Evolutionary conservation across 176 grass and related monocot species (phyloP).

Genomic region (Hsuehochloa calcarea): DNA sequence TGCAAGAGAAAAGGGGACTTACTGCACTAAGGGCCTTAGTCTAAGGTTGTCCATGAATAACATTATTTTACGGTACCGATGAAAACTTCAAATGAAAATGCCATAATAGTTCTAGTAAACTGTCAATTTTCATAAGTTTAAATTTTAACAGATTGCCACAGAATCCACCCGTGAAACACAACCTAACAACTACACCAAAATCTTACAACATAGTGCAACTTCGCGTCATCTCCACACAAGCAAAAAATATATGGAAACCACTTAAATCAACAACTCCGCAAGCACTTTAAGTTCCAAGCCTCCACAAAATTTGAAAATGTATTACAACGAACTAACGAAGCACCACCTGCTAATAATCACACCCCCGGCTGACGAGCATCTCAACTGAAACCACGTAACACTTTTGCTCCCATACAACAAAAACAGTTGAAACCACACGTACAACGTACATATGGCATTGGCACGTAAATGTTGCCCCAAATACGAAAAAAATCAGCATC

Average conservation of each 20-base stretch:
- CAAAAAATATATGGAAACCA: background rate
- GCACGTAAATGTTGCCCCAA: conserved; percentile 13
- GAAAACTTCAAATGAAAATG: background rate
- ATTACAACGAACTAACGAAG: background rate
- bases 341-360: background rate
- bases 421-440: background rate
- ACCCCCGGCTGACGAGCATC: background rate
- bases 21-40: background rate
- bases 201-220: background rate
- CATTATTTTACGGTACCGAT: background rate
- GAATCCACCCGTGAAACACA: background rate
- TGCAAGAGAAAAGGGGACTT: background rate
- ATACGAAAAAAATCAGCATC: background rate
- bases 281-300: background rate
- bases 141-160: background rate
- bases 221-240: background rate
- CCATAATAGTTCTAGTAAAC: background rate
- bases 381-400: background rate
- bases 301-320: background rate
- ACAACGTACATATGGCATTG: background rate
- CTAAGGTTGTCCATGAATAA: background rate
- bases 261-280: background rate
- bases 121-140: background rate
- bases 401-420: background rate
- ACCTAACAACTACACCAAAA: background rate